Evolutionary conservation across 2,329 filamentous ascomycete species (phyloP), one percentile per base, ranked within the genome.

Genomic region (Ophiocordyceps sinensis): DNA sequence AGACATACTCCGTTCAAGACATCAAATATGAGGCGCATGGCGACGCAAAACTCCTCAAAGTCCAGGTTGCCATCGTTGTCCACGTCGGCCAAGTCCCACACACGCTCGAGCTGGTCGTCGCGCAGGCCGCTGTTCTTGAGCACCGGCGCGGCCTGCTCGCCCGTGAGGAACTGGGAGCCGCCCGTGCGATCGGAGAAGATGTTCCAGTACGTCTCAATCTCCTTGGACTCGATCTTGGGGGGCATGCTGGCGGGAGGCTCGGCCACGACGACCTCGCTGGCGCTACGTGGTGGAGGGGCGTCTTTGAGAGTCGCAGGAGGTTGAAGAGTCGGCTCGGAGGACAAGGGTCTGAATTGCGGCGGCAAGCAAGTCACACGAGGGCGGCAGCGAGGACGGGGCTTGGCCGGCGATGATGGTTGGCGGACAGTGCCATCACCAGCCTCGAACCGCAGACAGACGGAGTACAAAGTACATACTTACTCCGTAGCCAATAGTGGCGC

Each of bases 1-100:
- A 28, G 28, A 39, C 49, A 42, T 71, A 93, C 85, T 53, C 91
- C 91, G 56, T 98, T 98, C 52, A 98, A 79, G 49, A 96, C 68
- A 60, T 98, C 91, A 62, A 96, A 98, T 54, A 96, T 95, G 55
- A 98, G 69, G 56, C 91, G 78, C 91, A 98, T 98, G 32, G 88
- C 91, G 44, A 98, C 91, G 62, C 91, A 98, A 62, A 98, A 98
- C 70, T 98, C 91, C 66, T 98, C 91, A 67, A 98, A 98, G 65
- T 98, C 91, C 41, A 98, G 71, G 63, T 93, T 93, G 47, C 91
- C 91, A 67, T 98, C 91, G 53, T 88, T 88, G 64, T 98, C 91
- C 46, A 98, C 86, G 60, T 98, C 91, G 44, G 91, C 86, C 47
- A 98, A 73, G 57, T 98, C 91, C 91, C 91, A 98, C 47, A 98